phyloP scores from a whole-genome alignment of 306 rosid genomes.

The Phaseolus lunatus region DNA sequence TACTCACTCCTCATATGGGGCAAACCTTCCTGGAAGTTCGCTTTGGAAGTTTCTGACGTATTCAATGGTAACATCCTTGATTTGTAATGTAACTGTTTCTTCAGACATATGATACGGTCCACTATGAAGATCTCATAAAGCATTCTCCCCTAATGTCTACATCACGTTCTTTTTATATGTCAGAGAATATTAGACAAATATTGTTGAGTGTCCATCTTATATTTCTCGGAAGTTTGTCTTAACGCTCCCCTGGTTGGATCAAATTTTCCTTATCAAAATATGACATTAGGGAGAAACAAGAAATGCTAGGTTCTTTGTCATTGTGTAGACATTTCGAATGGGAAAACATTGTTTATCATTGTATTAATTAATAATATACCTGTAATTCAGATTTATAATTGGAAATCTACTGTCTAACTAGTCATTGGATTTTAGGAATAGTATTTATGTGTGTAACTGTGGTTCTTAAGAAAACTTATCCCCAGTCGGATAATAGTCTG shows the following conservation, averaged over 20 bases:
- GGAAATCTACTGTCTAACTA: background rate
- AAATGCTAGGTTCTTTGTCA: no score
- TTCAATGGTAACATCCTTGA: background rate
- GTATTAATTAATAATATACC: background rate
- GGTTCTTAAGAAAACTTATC: background rate
- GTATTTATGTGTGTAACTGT: background rate
- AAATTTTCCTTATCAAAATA: no score
- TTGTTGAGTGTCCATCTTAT: background rate
- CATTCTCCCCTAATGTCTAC: constrained; percentile 3
- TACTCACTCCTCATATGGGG: background rate
- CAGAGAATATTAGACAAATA: background rate
- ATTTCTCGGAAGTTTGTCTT: background rate
- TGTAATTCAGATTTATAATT: background rate
- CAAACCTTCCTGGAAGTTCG: background rate
- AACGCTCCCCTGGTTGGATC: background rate
- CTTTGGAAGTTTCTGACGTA: constrained; percentile 4
- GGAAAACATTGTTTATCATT: no score
- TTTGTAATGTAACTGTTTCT: background rate
- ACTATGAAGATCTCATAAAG: constrained; percentile 18
- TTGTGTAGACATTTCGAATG: no score
- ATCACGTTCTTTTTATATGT: background rate
- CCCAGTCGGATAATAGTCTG: background rate
- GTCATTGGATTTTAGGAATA: background rate
- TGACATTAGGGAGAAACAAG: no score
- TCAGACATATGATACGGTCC: background rate